These are phyloP conservation scores for Aspergillus baeticus DNA, from an alignment of 495 filamentous ascomycete species.

Conservation along the genomic window DNA sequence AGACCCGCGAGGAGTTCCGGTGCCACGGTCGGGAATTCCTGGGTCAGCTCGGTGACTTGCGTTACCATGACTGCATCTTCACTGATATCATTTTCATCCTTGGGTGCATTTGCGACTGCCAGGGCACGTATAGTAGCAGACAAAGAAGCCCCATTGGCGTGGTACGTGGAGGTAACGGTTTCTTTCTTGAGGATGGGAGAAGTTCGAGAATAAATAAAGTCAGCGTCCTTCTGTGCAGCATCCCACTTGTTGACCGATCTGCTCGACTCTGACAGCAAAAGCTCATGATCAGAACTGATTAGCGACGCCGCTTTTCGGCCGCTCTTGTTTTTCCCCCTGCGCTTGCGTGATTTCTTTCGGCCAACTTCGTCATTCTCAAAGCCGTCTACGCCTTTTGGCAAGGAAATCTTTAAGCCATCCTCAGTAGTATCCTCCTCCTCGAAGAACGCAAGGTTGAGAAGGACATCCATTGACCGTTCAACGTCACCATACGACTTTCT, in stretches of 20 bases:
- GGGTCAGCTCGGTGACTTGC: slow-evolving; percentile 52
- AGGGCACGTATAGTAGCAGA: slow-evolving; percentile 54
- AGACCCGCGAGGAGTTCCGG: slow-evolving; percentile 46
- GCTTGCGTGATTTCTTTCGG: slow-evolving; percentile 46
- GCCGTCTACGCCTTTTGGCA: slow-evolving; percentile 75
- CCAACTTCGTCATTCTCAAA: slow-evolving; percentile 54
- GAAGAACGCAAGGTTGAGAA: slow-evolving; percentile 74
- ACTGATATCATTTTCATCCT: slow-evolving; percentile 30
- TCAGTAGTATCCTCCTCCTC: slow-evolving; percentile 47
- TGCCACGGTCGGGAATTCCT: slow-evolving; percentile 52
- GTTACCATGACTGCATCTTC: slow-evolving; percentile 44
- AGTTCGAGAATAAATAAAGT: slow-evolving; percentile 55
- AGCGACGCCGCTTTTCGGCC: slow-evolving; percentile 14
- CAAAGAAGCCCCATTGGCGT: slow-evolving; percentile 58
- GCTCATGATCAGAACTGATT: slow-evolving; percentile 8
- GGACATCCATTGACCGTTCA: slow-evolving; percentile 71
- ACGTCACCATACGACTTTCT: slow-evolving; percentile 62
- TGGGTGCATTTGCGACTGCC: slow-evolving; percentile 32
- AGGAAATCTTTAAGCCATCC: slow-evolving; percentile 36
- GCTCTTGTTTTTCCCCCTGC: slow-evolving; percentile 26
- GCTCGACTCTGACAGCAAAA: slow-evolving; percentile 11
- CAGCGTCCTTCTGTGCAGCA: slow-evolving; percentile 51
- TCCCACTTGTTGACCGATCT: slow-evolving; percentile 53
- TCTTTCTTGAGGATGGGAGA: slow-evolving; percentile 42
- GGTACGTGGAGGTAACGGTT: slow-evolving; percentile 59